phyloP scores from a whole-genome alignment of 1,284 basidiomycete genomes.

The Cystobasidium slooffiae region DNA sequence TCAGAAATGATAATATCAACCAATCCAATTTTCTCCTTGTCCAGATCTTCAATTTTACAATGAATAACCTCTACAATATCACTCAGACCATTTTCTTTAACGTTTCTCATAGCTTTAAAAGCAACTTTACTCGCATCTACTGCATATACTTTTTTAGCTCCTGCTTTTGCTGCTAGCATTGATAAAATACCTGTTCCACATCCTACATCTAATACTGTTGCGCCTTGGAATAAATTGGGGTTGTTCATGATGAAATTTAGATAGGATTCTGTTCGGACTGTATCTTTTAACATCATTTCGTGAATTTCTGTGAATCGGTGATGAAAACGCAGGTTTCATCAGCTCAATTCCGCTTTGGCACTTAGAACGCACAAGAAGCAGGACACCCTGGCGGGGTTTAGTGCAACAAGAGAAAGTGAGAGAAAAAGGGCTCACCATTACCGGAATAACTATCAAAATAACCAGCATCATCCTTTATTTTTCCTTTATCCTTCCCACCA shows the following conservation, averaged over 20 bases:
- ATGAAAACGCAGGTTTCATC: too few relatives aligned
- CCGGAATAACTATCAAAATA: slow-evolving; percentile 92
- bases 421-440: slow-evolving; percentile 68
- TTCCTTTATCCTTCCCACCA: slow-evolving; percentile 46
- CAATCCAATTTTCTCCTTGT: slow-evolving; percentile 70
- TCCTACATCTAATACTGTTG: slow-evolving; percentile 90
- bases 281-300: slow-evolving; percentile 72
- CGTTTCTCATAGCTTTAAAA: slow-evolving; percentile 77
- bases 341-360: too few relatives aligned
- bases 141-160: slow-evolving; percentile 89
- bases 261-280: slow-evolving; percentile 90
- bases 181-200: slow-evolving; percentile 93
- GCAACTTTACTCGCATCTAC: slow-evolving; percentile 90
- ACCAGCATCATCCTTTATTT: slow-evolving; percentile 82
- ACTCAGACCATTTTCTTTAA: slow-evolving; percentile 77
- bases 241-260: slow-evolving; percentile 89
- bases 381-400: not conserved
- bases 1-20: slow-evolving; percentile 95
- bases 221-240: slow-evolving; percentile 78
- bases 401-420: not conserved
- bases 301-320: slow-evolving; percentile 56
- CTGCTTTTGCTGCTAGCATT: slow-evolving; percentile 87
- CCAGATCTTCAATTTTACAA: slow-evolving; percentile 85
- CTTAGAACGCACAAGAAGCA: too few relatives aligned
- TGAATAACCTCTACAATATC: slow-evolving; percentile 70